Evolutionary conservation across 1,284 basidiomycete species (phyloP).

Genomic region (Heterobasidion occidentale): DNA sequence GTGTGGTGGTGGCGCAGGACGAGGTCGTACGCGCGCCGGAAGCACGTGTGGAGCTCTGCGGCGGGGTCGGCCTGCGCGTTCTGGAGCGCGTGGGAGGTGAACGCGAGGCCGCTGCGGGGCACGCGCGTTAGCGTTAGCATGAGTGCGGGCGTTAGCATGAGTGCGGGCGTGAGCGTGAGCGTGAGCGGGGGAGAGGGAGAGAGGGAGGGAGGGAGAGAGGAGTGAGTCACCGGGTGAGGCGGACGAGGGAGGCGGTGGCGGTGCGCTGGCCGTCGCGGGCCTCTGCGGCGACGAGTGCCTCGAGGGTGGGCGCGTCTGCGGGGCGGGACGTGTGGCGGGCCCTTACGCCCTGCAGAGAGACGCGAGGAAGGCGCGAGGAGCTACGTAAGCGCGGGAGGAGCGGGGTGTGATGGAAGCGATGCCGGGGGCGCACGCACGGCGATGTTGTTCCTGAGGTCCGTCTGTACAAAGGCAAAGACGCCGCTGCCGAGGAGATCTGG

Average conservation of each 20-base stretch:
- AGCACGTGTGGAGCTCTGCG: slow-evolving; percentile 76
- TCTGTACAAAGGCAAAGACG: slow-evolving; percentile 87
- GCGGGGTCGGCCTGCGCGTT: slow-evolving; percentile 63
- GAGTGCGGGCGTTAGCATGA: not conserved
- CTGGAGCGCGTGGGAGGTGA: slow-evolving; percentile 77
- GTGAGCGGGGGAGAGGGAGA: slow-evolving; percentile 27
- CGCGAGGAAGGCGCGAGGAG: slow-evolving; percentile 3
- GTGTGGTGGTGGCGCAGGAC: slow-evolving; percentile 81
- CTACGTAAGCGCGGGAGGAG: slow-evolving; percentile 5
- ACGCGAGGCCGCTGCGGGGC: slow-evolving; percentile 64
- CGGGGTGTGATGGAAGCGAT: not conserved
- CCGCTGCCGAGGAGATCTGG: slow-evolving; percentile 82
- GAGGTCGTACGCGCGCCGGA: slow-evolving; percentile 82
- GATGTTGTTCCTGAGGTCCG: slow-evolving; percentile 87
- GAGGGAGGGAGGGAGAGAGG: not conserved
- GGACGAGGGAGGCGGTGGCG: slow-evolving; percentile 62
- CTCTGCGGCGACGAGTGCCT: slow-evolving; percentile 70
- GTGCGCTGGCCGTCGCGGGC: slow-evolving; percentile 38
- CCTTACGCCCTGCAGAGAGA: slow-evolving; percentile 77
- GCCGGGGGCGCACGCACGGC: slow-evolving; percentile 37
- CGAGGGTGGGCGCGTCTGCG: slow-evolving; percentile 65
- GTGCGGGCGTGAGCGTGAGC: slow-evolving; percentile 24
- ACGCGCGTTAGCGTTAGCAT: not conserved
- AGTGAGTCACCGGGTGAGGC: slow-evolving; percentile 61
- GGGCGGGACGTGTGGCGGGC: slow-evolving; percentile 51